Conservation (phyloP, 1,139 yeast species). For the Candida albicans region DNA sequence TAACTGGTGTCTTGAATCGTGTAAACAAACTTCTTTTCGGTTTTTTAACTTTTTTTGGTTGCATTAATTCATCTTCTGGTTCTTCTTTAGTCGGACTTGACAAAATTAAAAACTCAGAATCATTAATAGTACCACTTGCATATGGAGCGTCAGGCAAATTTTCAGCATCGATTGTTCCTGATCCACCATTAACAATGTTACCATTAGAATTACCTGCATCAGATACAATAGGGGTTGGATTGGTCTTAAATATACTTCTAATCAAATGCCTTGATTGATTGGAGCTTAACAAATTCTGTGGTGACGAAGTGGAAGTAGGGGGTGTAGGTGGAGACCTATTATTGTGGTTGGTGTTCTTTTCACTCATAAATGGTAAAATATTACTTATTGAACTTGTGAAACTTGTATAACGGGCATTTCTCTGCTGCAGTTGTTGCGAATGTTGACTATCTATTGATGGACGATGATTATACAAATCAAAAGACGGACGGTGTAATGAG, state of each 20-base stretch:
- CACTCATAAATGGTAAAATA: slow-evolving; percentile 48
- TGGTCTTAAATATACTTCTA: slow-evolving; percentile 42
- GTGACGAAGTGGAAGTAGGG: slow-evolving; percentile 9
- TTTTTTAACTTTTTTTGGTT: slow-evolving; percentile 30
- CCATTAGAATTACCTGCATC: background rate
- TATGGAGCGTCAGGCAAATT: slow-evolving; percentile 5
- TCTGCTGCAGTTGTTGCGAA: slow-evolving; percentile 18
- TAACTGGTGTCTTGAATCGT: slow-evolving; percentile 38
- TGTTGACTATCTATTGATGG: slow-evolving; percentile 20
- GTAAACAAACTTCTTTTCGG: slow-evolving; percentile 42
- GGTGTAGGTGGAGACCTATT: slow-evolving; percentile 27
- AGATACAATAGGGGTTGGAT: slow-evolving; percentile 1
- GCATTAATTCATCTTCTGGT: slow-evolving; percentile 21
- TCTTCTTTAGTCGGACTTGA: slow-evolving; percentile 26
- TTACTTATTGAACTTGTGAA: slow-evolving; percentile 42
- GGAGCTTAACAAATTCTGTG: slow-evolving; percentile 12
- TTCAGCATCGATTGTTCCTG: slow-evolving; percentile 11
- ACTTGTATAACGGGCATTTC: slow-evolving; percentile 30
- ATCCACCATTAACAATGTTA: slow-evolving; percentile 4
- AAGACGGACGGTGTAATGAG: slow-evolving; percentile 31
- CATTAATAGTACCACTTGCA: slow-evolving; percentile 4
- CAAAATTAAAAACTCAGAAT: slow-evolving; percentile 19
- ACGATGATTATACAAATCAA: slow-evolving; percentile 26
- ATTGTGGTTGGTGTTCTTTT: slow-evolving; percentile 23
- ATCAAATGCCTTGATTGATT: slow-evolving; percentile 37